Conservation (phyloP, 2,329 filamentous ascomycete species). For the Annulohypoxylon truncatum region DNA sequence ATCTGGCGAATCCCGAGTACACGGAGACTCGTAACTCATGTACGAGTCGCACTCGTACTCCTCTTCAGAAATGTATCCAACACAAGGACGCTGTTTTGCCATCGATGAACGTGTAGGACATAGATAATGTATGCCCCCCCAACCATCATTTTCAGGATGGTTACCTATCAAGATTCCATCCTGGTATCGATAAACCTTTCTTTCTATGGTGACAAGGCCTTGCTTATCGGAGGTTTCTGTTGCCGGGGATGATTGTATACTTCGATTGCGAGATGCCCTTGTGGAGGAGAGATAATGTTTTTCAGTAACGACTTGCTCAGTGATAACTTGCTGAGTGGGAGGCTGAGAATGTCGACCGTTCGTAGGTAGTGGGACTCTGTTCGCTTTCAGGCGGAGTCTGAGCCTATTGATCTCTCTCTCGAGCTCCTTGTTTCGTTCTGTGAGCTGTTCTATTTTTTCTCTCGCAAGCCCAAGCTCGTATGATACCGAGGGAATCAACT, state of each 20-base stretch:
- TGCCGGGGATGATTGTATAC: neutral
- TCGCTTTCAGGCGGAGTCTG: neutral
- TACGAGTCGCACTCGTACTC: neutral
- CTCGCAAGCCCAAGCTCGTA: slow-evolving; percentile 6
- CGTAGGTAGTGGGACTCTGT: neutral
- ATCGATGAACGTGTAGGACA: neutral
- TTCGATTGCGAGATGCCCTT: neutral
- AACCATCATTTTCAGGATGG: too few species aligned
- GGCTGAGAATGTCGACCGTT: neutral
- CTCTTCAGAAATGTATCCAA: neutral
- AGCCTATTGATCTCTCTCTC: neutral
- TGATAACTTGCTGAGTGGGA: neutral
- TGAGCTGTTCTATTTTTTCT: neutral
- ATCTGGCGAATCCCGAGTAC: too few species aligned
- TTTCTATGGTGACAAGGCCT: neutral
- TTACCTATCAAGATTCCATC: neutral
- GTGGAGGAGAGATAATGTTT: slow-evolving; percentile 3
- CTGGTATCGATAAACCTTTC: neutral
- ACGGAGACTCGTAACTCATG: neutral
- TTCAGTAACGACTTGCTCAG: neutral
- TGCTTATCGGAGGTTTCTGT: neutral
- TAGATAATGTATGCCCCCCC: neutral
- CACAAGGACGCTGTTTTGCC: neutral
- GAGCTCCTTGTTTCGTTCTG: neutral
- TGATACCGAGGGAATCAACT: neutral